Evolutionary conservation across 2,329 filamentous ascomycete species (phyloP).

Genomic region (Coniochaeta pulveracea): DNA sequence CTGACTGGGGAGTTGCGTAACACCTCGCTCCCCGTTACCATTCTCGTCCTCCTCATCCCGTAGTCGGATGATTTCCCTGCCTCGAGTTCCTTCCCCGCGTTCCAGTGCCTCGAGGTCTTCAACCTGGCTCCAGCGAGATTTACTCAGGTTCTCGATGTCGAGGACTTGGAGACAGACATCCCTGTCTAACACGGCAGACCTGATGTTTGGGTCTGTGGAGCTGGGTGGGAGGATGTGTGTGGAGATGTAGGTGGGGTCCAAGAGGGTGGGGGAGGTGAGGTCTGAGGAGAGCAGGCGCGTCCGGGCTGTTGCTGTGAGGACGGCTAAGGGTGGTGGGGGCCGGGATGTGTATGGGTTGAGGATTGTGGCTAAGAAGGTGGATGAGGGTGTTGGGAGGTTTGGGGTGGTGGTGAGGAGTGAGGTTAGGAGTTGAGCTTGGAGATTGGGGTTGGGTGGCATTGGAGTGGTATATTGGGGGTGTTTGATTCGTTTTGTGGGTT

Average conservation of each 20-base stretch:
- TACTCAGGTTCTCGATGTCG: conserved; percentile 73
- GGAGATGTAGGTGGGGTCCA: conserved; percentile 27
- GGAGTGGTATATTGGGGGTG: not conserved
- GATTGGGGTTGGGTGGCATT: conserved; percentile 8
- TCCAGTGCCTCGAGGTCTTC: conserved; percentile 67
- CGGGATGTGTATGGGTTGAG: conserved; percentile 42
- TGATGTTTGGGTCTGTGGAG: conserved; percentile 29
- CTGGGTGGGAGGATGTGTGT: conserved; percentile 40
- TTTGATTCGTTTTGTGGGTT: not conserved
- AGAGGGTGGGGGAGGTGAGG: conserved; percentile 48
- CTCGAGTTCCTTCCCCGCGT: conserved; percentile 62
- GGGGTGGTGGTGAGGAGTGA: conserved; percentile 40
- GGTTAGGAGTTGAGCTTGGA: conserved; percentile 36
- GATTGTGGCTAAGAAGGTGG: conserved; percentile 53
- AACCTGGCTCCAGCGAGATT: conserved; percentile 76
- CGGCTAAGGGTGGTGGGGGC: conserved; percentile 51
- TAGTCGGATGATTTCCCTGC: conserved; percentile 72
- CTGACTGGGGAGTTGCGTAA: conserved; percentile 8
- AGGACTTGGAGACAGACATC: conserved; percentile 72
- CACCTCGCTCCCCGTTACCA: conserved; percentile 24
- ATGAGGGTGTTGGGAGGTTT: conserved; percentile 39
- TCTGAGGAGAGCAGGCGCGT: conserved; percentile 72
- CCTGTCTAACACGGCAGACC: conserved; percentile 42
- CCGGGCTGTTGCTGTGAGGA: conserved; percentile 67
- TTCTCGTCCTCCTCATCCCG: conserved; percentile 36